phyloP scores from a whole-genome alignment of 352 stramenopile genomes.

The Globisporangium alternatum region DNA sequence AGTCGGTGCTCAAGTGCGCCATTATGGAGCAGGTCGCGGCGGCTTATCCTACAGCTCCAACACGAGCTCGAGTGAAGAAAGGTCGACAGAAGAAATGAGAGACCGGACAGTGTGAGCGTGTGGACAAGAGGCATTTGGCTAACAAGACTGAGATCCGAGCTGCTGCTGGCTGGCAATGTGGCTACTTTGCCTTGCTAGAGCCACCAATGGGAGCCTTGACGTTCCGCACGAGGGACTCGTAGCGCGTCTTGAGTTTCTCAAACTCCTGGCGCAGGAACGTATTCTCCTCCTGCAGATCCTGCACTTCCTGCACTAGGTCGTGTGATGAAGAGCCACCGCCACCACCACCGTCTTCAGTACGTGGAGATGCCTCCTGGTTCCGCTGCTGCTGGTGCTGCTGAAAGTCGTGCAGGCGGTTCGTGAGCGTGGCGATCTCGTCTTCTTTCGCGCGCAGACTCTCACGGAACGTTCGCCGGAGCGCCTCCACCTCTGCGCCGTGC shows the following conservation, averaged over 20 bases:
- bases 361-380: constrained; percentile 1
- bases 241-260: constrained; percentile 59
- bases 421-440: constrained; percentile 49
- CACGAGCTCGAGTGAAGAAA: background rate
- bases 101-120: background rate
- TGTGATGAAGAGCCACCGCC: background rate
- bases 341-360: background rate
- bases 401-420: constrained; percentile 29
- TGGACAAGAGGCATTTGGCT: background rate
- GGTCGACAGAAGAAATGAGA: constrained; percentile 1
- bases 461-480: constrained; percentile 43
- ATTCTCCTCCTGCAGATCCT: constrained; percentile 68
- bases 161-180: background rate
- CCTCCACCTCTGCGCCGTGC: constrained; percentile 35
- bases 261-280: constrained; percentile 63
- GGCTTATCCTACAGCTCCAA: background rate
- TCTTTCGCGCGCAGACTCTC: constrained; percentile 61
- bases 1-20: constrained; percentile 31
- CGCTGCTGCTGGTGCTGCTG: constrained; percentile 11
- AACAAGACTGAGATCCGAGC: background rate
- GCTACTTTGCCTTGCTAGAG: constrained; percentile 5
- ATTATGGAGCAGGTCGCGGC: constrained; percentile 46
- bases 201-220: background rate
- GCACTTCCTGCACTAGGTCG: constrained; percentile 31
- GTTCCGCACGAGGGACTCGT: constrained; percentile 37